phyloP scores from a whole-genome alignment of 345 rosid genomes.

The Eucalyptus tenuipes region DNA sequence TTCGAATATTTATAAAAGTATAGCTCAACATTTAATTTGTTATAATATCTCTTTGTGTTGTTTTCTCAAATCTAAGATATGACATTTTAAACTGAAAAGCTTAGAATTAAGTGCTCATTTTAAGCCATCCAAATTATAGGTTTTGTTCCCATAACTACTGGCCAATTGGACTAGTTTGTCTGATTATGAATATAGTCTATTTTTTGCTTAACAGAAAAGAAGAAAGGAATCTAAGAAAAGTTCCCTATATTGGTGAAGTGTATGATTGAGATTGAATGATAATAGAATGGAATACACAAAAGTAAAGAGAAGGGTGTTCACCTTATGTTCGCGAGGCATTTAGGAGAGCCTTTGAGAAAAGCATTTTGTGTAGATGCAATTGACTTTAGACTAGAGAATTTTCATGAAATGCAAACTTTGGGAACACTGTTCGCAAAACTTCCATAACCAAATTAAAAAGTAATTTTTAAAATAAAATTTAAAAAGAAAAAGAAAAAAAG shows the following conservation, averaged over 20 bases:
- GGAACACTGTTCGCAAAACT: fast-evolving
- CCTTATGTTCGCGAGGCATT: not conserved
- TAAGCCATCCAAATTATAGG: not conserved
- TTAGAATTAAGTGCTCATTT: not conserved
- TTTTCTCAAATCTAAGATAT: too few relatives aligned
- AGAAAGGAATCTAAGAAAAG: not conserved
- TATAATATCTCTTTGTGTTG: not conserved
- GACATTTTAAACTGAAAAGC: not conserved
- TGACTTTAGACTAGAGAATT: not conserved
- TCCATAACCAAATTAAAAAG: not conserved
- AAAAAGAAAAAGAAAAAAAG: too few relatives aligned
- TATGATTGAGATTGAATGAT: not conserved
- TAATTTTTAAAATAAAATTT: too few relatives aligned
- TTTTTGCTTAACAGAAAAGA: not conserved
- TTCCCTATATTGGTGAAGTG: not conserved
- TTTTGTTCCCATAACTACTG: not conserved
- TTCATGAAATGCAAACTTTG: not conserved
- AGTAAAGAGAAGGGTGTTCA: not conserved
- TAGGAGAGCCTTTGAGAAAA: not conserved
- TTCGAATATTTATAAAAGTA: not conserved
- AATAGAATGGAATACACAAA: not conserved
- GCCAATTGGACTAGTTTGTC: not conserved
- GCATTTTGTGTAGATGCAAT: not conserved
- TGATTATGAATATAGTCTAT: not conserved
- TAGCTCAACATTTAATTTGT: not conserved